Evolutionary conservation across 176 grass and related monocot genomes (phyloP), one percentile per base, ranked within the genome.

Genomic region (Lolium rigidum): DNA sequence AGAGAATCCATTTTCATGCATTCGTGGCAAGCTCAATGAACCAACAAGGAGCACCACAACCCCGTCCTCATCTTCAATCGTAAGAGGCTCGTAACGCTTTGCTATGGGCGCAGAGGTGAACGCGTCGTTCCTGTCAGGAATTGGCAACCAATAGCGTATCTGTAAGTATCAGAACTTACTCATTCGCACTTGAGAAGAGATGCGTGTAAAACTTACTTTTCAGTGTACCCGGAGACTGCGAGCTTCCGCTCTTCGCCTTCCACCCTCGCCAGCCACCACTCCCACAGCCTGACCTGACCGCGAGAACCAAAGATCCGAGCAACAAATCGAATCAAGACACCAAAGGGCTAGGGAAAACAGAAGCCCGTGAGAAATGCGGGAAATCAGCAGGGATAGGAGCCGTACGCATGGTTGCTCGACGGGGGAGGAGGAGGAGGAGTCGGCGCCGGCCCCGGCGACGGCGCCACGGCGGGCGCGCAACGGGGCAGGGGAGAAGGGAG

Each of bases 211-310:
- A 15, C 76, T 82, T 13, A 90, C 88, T 84, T 82, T 6, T 31
- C n/a, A 5, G 48, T 82, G 9, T 9, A 2, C 4, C 83, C 88
- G 50, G 10, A 64, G 43, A 89, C 62, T 8, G 52, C 62, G 20
- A 90, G 18, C n/a, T 90, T 90, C 62, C 46, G 50, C 0, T 86
- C 83, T 0, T 70, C 51, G 41, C 71, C 78, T 51, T 85, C 77
- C 70, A 85, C 82, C 37, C 49, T 69, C 15, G 2, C 50, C 83
- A 81, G 61, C 83, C 88, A 89, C 88, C 88, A 89, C 10, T 86
- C 70, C 41, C 0, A 15, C 20, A 89, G 70, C 39, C 3, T 8
- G 41, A 89, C 26, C 88, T 89, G 48, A 20, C 55, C n/a, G 58
- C 3, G 74, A 69, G 8, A 77, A 62, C 13, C 16, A 44, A 54